These are phyloP conservation scores for Erodium texanum DNA, from an alignment of 441 rosid genomes.

Conservation along the genomic window DNA sequence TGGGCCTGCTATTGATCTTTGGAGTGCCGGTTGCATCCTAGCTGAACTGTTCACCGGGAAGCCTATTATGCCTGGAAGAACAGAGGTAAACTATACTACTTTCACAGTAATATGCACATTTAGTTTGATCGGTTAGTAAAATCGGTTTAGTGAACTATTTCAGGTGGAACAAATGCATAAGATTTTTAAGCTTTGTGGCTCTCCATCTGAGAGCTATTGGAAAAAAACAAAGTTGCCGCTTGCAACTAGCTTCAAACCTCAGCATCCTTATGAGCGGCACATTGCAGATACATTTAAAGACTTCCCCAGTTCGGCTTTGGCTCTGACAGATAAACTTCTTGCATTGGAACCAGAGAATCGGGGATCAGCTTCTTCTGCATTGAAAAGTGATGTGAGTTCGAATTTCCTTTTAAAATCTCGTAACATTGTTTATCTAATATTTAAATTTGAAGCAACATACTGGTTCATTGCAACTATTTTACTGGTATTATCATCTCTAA, in stretches of 20 bases:
- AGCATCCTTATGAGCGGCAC: slow-evolving; percentile 77
- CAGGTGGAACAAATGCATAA: slow-evolving; percentile 97
- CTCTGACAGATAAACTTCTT: slow-evolving; percentile 76
- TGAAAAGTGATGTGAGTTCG: slow-evolving; percentile 59
- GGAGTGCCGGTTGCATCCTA: slow-evolving; percentile 96
- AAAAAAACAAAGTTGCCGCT: slow-evolving; percentile 83
- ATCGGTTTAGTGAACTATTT: slow-evolving; percentile 13
- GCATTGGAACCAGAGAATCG: slow-evolving; percentile 84
- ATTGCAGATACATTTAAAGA: slow-evolving; percentile 89
- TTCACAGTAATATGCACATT: no score
- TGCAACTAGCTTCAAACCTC: slow-evolving; percentile 91
- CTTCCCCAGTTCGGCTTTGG: slow-evolving; percentile 76
- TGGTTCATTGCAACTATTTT: no score
- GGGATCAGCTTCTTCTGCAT: slow-evolving; percentile 73
- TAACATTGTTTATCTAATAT: no score
- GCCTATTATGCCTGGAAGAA: slow-evolving; percentile 99
- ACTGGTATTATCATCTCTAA: no score
- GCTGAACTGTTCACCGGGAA: slow-evolving; percentile 95
- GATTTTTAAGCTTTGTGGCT: slow-evolving; percentile 92
- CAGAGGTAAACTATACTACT: slow-evolving; percentile 47
- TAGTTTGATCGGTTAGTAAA: no score
- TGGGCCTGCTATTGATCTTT: slow-evolving; percentile 82
- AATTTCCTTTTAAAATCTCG: background rate
- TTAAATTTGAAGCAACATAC: background rate
- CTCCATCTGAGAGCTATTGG: slow-evolving; percentile 94